Conservation (phyloP, 1,284 basidiomycete genomes). For the Leccinum pallidistipes region DNA sequence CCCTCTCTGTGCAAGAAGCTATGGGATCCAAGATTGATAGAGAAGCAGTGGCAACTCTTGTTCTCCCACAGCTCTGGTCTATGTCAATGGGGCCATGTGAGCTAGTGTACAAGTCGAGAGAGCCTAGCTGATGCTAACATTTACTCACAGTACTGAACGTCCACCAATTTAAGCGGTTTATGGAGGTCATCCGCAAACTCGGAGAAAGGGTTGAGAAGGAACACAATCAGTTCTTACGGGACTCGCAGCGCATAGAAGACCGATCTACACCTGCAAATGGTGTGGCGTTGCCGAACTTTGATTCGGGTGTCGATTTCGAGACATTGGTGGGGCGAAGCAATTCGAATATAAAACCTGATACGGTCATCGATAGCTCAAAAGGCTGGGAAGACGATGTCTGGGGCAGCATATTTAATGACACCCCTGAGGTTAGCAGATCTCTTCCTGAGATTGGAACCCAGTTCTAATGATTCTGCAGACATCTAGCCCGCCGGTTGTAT, state of each 20-base stretch:
- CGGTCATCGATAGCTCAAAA: slow-evolving; percentile 40
- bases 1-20: slow-evolving; percentile 91
- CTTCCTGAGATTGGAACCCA: background rate
- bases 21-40: slow-evolving; percentile 96
- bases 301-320: slow-evolving; percentile 63
- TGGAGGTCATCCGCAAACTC: slow-evolving; percentile 73
- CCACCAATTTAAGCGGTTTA: slow-evolving; percentile 90
- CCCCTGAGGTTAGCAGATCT: slow-evolving; percentile 22
- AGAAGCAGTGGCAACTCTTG: slow-evolving; percentile 91
- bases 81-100: slow-evolving; percentile 95
- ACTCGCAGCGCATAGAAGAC: slow-evolving; percentile 82
- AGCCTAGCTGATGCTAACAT: background rate
- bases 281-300: slow-evolving; percentile 31
- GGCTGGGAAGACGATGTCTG: slow-evolving; percentile 79
- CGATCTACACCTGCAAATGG: slow-evolving; percentile 53
- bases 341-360: slow-evolving; percentile 48
- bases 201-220: slow-evolving; percentile 84
- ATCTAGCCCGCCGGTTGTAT: slow-evolving; percentile 15
- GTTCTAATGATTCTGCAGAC: slow-evolving; percentile 19
- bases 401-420: slow-evolving; percentile 66
- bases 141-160: slow-evolving; percentile 72
- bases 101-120: slow-evolving; percentile 30
- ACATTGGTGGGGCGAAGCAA: slow-evolving; percentile 65
- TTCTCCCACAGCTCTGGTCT: slow-evolving; percentile 91
- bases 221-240: slow-evolving; percentile 80